Percentiles rank a stretch among this genome's conserved stretches.
Evolutionary conservation across 2,329 filamentous ascomycete species (phyloP).

Genomic region (Fusarium sp.): DNA sequence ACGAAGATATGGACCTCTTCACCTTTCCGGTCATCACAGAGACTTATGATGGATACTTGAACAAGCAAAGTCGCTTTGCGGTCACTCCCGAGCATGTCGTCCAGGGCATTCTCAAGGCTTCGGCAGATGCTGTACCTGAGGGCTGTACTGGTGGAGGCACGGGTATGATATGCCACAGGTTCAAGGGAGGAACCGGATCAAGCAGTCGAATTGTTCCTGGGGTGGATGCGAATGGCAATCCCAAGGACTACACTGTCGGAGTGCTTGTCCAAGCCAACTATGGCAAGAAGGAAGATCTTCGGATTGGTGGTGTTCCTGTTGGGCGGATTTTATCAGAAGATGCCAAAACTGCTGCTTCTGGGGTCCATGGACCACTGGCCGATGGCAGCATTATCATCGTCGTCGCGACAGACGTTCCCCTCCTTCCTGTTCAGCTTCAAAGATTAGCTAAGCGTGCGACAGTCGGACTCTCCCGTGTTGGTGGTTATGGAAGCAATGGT

Average conservation of each 20-base stretch:
- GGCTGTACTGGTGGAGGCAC: slow-evolving; percentile 75
- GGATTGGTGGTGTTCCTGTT: slow-evolving; percentile 70
- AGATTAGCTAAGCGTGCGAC: slow-evolving; percentile 70
- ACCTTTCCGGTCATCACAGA: slow-evolving; percentile 69
- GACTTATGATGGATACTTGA: slow-evolving; percentile 72
- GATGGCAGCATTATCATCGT: slow-evolving; percentile 53
- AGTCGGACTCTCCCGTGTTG: slow-evolving; percentile 69
- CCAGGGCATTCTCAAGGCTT: slow-evolving; percentile 63
- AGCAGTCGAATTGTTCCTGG: slow-evolving; percentile 67
- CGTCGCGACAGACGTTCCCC: slow-evolving; percentile 49
- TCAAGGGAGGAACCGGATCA: slow-evolving; percentile 75
- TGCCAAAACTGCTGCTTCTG: slow-evolving; percentile 46
- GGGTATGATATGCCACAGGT: slow-evolving; percentile 73
- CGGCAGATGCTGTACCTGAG: slow-evolving; percentile 64
- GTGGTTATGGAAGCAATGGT: slow-evolving; percentile 69
- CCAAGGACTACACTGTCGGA: slow-evolving; percentile 66
- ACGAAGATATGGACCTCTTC: slow-evolving; percentile 62
- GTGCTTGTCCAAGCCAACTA: slow-evolving; percentile 75
- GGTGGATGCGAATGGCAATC: slow-evolving; percentile 47
- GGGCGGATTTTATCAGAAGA: slow-evolving; percentile 62
- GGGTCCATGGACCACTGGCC: slow-evolving; percentile 45
- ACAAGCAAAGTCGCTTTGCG: slow-evolving; percentile 65
- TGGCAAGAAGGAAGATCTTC: slow-evolving; percentile 65
- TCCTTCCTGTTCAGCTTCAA: slow-evolving; percentile 50
- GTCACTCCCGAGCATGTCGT: slow-evolving; percentile 66